Evolutionary conservation across 352 stramenopile genomes (phyloP).

Genomic region (Phytophthora cactorum): DNA sequence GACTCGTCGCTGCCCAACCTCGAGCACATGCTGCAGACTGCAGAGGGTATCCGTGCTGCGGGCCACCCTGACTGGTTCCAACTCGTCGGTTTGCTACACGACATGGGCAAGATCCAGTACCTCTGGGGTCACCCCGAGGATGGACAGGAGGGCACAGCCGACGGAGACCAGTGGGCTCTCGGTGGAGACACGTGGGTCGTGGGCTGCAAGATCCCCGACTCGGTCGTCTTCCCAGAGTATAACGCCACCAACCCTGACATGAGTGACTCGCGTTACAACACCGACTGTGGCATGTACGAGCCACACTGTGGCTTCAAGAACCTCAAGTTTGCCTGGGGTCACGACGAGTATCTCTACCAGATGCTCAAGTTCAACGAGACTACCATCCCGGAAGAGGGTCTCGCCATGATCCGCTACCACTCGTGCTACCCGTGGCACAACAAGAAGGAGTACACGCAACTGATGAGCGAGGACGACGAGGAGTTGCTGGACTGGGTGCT

Average conservation of each 20-base stretch:
- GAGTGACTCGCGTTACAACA: slow-evolving; percentile 86
- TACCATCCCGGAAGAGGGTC: slow-evolving; percentile 86
- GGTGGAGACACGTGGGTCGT: slow-evolving; percentile 95
- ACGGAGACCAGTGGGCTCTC: slow-evolving; percentile 92
- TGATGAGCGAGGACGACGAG: slow-evolving; percentile 90
- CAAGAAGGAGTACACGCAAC: slow-evolving; percentile 90
- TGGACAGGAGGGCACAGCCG: slow-evolving; percentile 87
- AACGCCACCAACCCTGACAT: slow-evolving; percentile 92
- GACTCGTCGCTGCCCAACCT: slow-evolving; percentile 91
- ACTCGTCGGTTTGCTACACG: slow-evolving; percentile 91
- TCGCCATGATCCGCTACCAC: slow-evolving; percentile 95
- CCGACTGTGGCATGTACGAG: slow-evolving; percentile 88
- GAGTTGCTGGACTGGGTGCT: slow-evolving; percentile 91
- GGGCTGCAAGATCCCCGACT: slow-evolving; percentile 89
- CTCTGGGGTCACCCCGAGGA: slow-evolving; percentile 87
- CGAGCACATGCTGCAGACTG: slow-evolving; percentile 95
- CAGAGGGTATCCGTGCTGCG: slow-evolving; percentile 90
- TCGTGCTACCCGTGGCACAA: slow-evolving; percentile 95
- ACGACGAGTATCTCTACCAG: slow-evolving; percentile 95
- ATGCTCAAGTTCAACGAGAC: slow-evolving; percentile 93
- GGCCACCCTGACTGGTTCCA: slow-evolving; percentile 94
- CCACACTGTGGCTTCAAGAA: slow-evolving; percentile 90
- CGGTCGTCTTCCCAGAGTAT: slow-evolving; percentile 91
- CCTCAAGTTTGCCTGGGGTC: slow-evolving; percentile 91
- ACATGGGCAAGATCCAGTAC: slow-evolving; percentile 97